Base-by-base conservation (phyloP, 345 rosid species). In the Xanthoceras sorbifolium region DNA sequence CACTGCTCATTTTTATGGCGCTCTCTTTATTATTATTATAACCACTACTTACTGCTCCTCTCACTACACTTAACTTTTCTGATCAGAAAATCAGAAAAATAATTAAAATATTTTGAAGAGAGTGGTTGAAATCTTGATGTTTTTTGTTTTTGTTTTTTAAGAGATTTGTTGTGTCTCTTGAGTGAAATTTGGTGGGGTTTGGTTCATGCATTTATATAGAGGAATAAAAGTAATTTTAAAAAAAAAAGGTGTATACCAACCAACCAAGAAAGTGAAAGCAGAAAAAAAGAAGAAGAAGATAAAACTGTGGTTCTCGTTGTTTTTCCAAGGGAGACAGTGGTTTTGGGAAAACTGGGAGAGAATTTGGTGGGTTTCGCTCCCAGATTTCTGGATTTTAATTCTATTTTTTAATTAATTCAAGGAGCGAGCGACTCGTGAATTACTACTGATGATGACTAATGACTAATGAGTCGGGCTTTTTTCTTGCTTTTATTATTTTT, bases 1-100 rank as follows among this genome's bases (percentile, higher is more conserved):
- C 62, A 32, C 61, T 77, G 25, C 62, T 77, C 84, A 81, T 80
- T 18, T 38, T 55, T 28, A n/a, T n/a, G n/a, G n/a, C 36, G 3
- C 31, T 59, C 2, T 48, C 31, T 25, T 9, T 0, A 22, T 46
- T 46, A 36, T 36, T 36, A 36, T 36, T 5, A 36, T n/a, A n/a
- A n/a, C n/a, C n/a, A n/a, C n/a, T n/a, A n/a, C n/a, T n/a, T n/a
- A n/a, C n/a, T n/a, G n/a, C n/a, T n/a, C n/a, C n/a, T n/a, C n/a
- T n/a, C n/a, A n/a, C n/a, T n/a, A n/a, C n/a, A n/a, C n/a, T n/a
- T n/a, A n/a, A 38, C 42, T 38, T 38, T 10, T 38, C 42, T 38
- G 10, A 38, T 38, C 42, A 38, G 42, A 38, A 38, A 38, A 38
- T 38, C 42, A 38, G 42, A 38, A 38, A 9, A n/a, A n/a, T n/a